Evolutionary conservation across 2,329 filamentous ascomycete genomes (phyloP).

Genomic region (Aspergillus bombycis): DNA sequence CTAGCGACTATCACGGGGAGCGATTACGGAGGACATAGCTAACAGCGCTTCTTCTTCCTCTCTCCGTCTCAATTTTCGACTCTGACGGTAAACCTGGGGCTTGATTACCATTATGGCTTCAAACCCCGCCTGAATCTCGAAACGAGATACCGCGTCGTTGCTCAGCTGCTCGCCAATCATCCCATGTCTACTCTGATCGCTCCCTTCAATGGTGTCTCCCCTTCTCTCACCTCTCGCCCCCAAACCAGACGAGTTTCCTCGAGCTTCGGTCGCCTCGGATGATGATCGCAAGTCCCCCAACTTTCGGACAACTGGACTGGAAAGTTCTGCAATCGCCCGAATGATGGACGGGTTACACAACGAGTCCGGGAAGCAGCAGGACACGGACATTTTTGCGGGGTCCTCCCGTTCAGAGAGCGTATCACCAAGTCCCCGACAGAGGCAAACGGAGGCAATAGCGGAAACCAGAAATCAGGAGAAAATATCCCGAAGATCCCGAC

Average conservation of each 20-base stretch:
- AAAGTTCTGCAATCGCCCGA: neutral
- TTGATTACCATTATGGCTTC: neutral
- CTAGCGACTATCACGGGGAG: neutral
- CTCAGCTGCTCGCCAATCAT: neutral
- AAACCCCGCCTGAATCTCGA: neutral
- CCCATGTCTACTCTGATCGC: neutral
- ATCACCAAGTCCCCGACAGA: neutral
- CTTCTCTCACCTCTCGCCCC: neutral
- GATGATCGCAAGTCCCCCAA: neutral
- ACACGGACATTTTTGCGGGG: neutral
- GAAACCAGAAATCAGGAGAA: neutral
- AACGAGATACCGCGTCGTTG: neutral
- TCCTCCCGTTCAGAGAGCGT: neutral
- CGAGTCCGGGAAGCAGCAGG: constrained; percentile 2
- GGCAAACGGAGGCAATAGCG: neutral
- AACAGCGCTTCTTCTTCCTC: neutral
- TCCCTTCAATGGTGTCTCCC: constrained; percentile 11
- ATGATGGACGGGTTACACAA: constrained; percentile 1
- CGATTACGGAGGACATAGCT: neutral
- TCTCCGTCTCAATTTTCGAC: neutral
- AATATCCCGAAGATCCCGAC: neutral
- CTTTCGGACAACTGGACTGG: neutral
- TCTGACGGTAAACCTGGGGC: neutral
- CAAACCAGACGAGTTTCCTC: neutral
- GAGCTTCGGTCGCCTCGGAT: neutral